Base-by-base conservation (phyloP, 352 stramenopile species). In the Phytopythium aichiense region DNA sequence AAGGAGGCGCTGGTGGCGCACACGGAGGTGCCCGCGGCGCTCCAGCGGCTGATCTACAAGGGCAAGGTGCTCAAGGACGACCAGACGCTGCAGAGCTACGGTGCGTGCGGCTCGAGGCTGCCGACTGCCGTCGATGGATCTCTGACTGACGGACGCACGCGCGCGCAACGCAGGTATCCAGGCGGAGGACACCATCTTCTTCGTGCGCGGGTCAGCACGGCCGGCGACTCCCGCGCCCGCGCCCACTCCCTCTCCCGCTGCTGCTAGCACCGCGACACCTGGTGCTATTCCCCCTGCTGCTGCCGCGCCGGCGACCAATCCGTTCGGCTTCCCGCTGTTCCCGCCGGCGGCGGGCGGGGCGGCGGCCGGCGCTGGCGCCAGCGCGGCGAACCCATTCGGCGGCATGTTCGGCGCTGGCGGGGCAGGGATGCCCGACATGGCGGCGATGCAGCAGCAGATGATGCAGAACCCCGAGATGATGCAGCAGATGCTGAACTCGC, bases 51-150 rank as follows among this genome's bases (percentile, higher is more conserved):
- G 58, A 96, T 96, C 59, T 90, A 89, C 73, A 94, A 95, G 68
- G 89, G 89, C 57, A 97, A 95, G 68, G 84, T 97, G 59, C 82
- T 97, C 58, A 94, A 96, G 67, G 88, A 97, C 67, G 88, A 96
- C 16, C 70, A 81, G 45, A 94, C 87, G 23, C 76, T 96, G 52
- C 71, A 74, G 22, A 90, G 82, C 67, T 97, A 96, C 70, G 84
- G 82, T 92, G 66, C 31, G 68, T 67, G n/a, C 37, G 7, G 45
- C 46, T 30, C 25, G n/a, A 30, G 7, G 46, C 46, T 2, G 16
- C 28, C 38, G 8, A 25, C 42, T 6, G 7, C 5, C 12, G n/a
- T 7, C 42, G 3, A 49, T 15, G 38, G 37, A 8, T 13, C 18
- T 30, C n/a, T 16, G 53, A 18, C 8, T 25, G 55, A 18, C 38